Base-by-base conservation (phyloP, 257 asterid species). In the Verbascum thapsus region DNA sequence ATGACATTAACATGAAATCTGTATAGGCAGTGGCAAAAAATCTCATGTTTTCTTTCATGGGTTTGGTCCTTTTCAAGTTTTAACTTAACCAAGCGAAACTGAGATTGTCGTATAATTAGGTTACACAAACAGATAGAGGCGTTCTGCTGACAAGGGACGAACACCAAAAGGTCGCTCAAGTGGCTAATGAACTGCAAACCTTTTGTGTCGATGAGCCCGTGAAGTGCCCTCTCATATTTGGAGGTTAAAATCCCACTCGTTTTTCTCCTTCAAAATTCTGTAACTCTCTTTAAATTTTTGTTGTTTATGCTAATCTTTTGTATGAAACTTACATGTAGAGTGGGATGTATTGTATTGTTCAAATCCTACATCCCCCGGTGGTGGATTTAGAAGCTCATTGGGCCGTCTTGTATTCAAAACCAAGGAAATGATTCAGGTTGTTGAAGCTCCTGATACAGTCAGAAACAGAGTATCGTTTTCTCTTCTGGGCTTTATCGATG, bases 281-380 rank as follows among this genome's bases (percentile, higher is more conserved):
- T 13, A 26, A 57, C 57, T 3, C 16, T 44, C 54, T 38, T 16
- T 20, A 15, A 32, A 45, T 61, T 45, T 8, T 30, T 9, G 5
- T 13, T 54, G 15, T 39, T 3, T 0, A 18, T 40, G 34, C 55
- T 39, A 8, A 16, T 49, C 43, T 40, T 47, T 19, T 22, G 1
- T 10, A 39, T 30, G 6, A 45, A 53, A 9, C 11, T 68, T 72
- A 30, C 47, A 49, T 53, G 64, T 75, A 91, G 98, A 92, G 62
- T 92, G 98, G 97, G 95, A 87, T 73, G 96, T 92, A 12, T 63
- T 77, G 72, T 92, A 89, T 59, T 85, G 95, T 61, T 92, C 97
- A 30, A 87, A 83, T 37, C 97, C 96, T 13, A 87, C 97, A 3
- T 92, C 97, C 6, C 96, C 99, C 12, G 97, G 97, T 17, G 96